Evolutionary conservation across 306 rosid genomes (phyloP), one percentile per base, ranked within the genome.

Genomic region (Cicer chorassanicum): DNA sequence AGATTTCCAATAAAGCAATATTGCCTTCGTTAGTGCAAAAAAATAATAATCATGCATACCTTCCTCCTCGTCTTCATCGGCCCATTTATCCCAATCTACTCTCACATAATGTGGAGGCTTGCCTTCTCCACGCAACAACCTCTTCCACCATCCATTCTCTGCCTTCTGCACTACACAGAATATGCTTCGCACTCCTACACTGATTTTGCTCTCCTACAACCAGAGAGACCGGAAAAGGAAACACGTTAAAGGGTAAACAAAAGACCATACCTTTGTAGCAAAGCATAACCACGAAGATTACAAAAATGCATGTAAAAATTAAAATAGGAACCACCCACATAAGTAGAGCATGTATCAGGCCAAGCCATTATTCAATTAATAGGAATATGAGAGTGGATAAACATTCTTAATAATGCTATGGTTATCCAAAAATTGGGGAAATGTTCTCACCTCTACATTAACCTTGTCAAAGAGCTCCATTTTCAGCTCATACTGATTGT

Each of bases 21-120:
- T 53, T 15, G 46, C 0, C 70, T 7, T 74, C 11, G 1, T 21
- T 65, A 68, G 61, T 40, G 57, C 56, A 53, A 29, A 3, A 4
- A 8, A 8, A 1, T 9, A 7, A 41, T 7, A 56, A 4, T 34
- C 11, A 7, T 15, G 21, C 71, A 21, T 76, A 90, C 96, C 88
- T n/a, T 65, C 82, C 4, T 89, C 96, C 9, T 91, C 98, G 63
- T 93, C 98, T 70, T 93, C 97, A 70, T 93, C 98, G 4, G 83
- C 98, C 98, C 98, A 93, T 82, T 89, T 93, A 79, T 93, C 97
- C 97, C 97, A 93, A 77, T 93, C 98, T 75, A 93, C 96, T 84
- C 91, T 93, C 61, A 93, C 87, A 56, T 88, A 85, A 73, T 93
- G 98, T 1, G 98, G 98, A 14, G 91, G 51, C 84, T 87, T 93